Base-by-base conservation (phyloP, 192 early-diverging fungal species). In the Paraglomus brasilianum region DNA sequence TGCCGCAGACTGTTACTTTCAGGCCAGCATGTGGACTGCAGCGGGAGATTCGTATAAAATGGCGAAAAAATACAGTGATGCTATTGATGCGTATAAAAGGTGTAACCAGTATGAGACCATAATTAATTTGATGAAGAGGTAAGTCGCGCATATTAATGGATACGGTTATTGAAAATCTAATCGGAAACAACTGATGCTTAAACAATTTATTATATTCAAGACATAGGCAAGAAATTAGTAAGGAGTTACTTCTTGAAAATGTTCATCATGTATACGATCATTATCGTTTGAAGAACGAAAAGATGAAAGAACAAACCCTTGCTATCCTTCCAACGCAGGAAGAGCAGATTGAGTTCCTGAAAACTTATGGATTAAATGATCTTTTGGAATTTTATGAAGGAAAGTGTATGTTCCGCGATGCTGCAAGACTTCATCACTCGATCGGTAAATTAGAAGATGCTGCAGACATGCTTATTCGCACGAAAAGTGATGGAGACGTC, bases 21-120 rank as follows among this genome's bases (percentile, higher is more conserved):
- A 51, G 10, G 17, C n/a, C 8, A 50, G 44, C 10, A 53, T 13
- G 9, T 67, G 19, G 15, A 0, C 19, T 7, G 22, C 51, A 2
- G 65, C 65, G 6, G 65, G 47, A 8, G 15, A 53, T 1, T 41
- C 40, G 40, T 67, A 22, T 19, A 40, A 53, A 67, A 67, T 42
- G 40, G 65, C 49, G 42, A 43, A 67, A 11, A 67, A 67, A 9
- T 67, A 67, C 22, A 42, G 39, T 53, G 49, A 67, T 6, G 65
- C 65, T 24, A 17, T 53, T 53, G 39, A 15, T 4, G 65, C 65
- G 4, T 66, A 66, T 46, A 63, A 63, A 63, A 44, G 46, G 14
- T 17, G 8, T 7, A 8, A 24, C 0, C 2, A 0, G 21, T 63
- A 61, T 61, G 14, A 38, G 44, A 39, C 15, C 9, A 21, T 61